phyloP scores from a whole-genome alignment of 352 stramenopile species.

The Globisporangium splendens region DNA sequence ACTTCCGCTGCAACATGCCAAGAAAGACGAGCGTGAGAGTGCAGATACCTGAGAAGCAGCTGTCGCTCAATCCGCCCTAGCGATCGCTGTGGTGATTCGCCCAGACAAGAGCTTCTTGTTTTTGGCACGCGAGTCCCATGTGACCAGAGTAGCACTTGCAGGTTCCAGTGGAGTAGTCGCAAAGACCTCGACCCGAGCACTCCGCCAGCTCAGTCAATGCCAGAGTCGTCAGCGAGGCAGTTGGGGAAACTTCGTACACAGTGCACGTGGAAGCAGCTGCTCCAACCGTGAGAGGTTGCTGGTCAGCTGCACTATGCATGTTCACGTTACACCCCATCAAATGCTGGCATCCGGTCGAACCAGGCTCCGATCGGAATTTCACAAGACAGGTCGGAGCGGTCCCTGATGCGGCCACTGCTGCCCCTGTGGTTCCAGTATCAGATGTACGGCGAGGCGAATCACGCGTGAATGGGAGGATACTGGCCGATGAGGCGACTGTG shows the following conservation, averaged over 20 bases:
- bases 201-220: conserved; percentile 44
- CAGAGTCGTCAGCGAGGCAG: neutral
- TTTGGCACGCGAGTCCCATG: conserved; percentile 73
- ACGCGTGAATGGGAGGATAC: conserved; percentile 25
- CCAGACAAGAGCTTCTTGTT: conserved; percentile 57
- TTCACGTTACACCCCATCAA: conserved; percentile 44
- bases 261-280: conserved; percentile 17
- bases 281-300: conserved; percentile 31
- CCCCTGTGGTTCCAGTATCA: conserved; percentile 1
- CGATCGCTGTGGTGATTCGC: conserved; percentile 9
- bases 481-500: conserved; percentile 5
- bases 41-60: neutral
- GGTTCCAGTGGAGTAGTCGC: conserved; percentile 43
- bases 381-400: conserved; percentile 30
- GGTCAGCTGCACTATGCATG: conserved; percentile 21
- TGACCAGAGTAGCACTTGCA: conserved; percentile 71
- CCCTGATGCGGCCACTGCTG: neutral
- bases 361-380: conserved; percentile 43
- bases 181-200: conserved; percentile 62
- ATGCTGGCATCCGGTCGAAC: conserved; percentile 55
- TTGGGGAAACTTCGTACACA: conserved; percentile 22
- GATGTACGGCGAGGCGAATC: conserved; percentile 9
- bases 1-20: too few species aligned
- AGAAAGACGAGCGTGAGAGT: neutral
- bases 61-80: conserved; percentile 12